Evolutionary conservation across 1,284 basidiomycete genomes (phyloP).

Genomic region (Ustanciosporium gigantosporum): DNA sequence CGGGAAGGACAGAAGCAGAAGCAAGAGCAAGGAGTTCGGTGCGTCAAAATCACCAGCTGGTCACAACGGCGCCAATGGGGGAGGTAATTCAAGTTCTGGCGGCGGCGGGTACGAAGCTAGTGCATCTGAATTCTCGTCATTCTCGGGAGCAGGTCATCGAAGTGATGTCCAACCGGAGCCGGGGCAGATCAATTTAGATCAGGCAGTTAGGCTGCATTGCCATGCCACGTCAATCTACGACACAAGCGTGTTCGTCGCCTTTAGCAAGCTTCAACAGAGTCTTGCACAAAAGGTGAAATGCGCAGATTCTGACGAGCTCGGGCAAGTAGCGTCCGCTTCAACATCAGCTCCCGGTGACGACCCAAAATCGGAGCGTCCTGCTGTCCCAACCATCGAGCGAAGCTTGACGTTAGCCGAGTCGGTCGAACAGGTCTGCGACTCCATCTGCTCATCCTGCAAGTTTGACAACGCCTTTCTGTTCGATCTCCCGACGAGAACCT

Average conservation of each 20-base stretch:
- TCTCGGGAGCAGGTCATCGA: slow-evolving; percentile 29
- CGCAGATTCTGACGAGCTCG: slow-evolving; percentile 75
- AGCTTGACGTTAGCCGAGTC: slow-evolving; percentile 33
- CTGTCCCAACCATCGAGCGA: slow-evolving; percentile 8
- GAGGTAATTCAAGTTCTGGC: slow-evolving; percentile 21
- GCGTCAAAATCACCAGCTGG: slow-evolving; percentile 25
- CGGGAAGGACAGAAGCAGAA: slow-evolving; percentile 21
- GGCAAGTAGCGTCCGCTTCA: too few relatives aligned
- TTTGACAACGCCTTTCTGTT: slow-evolving; percentile 92
- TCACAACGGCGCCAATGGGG: slow-evolving; percentile 1
- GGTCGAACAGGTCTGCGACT: slow-evolving; percentile 43
- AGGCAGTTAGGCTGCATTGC: slow-evolving; percentile 65
- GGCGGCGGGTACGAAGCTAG: slow-evolving; percentile 37
- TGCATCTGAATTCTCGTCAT: slow-evolving; percentile 42
- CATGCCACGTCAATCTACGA: slow-evolving; percentile 88
- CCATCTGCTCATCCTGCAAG: slow-evolving; percentile 70
- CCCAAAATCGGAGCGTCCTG: slow-evolving; percentile 2
- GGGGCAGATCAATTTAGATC: slow-evolving; percentile 45
- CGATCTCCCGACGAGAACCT: slow-evolving; percentile 81
- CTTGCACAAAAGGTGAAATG: slow-evolving; percentile 71
- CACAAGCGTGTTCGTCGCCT: slow-evolving; percentile 82
- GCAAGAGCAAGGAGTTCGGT: slow-evolving; percentile 29
- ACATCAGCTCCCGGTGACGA: not conserved
- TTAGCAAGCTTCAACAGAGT: slow-evolving; percentile 68
- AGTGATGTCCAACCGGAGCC: slow-evolving; percentile 30